phyloP scores from a whole-genome alignment of 23 red algal genomes.

The Agarophyton chilense region DNA sequence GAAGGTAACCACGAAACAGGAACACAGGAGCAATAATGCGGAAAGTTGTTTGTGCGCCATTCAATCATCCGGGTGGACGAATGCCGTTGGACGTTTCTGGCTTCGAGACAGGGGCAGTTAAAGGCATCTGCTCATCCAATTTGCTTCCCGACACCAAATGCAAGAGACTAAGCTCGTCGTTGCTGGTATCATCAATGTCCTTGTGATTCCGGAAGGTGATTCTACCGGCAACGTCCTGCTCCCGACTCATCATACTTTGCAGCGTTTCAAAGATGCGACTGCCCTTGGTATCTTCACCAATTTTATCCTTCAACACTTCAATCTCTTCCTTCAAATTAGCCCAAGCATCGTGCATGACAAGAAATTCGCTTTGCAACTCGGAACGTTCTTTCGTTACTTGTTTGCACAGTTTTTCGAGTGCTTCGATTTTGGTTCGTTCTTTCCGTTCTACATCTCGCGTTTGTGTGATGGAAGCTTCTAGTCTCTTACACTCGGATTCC shows the following conservation, averaged over 20 bases:
- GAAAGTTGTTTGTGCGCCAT: neutral
- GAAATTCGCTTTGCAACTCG: constrained; percentile 40
- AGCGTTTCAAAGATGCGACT: constrained; percentile 31
- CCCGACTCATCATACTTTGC: constrained; percentile 49
- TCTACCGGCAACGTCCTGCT: constrained; percentile 28
- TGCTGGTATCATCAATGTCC: constrained; percentile 33
- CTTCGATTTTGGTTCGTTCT: constrained; percentile 53
- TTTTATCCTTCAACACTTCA: constrained; percentile 47
- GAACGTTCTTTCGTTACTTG: constrained; percentile 51
- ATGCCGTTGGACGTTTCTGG: neutral
- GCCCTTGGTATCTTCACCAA: constrained; percentile 38
- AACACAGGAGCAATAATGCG: neutral
- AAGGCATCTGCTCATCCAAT: constrained; percentile 23
- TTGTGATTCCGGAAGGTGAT: constrained; percentile 6
- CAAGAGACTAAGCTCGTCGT: constrained; percentile 11
- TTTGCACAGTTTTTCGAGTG: constrained; percentile 61
- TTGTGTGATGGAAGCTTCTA: constrained; percentile 18
- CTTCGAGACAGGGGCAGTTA: neutral
- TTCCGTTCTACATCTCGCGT: constrained; percentile 43
- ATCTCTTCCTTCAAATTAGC: constrained; percentile 52
- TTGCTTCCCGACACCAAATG: constrained; percentile 33
- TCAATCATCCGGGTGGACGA: neutral
- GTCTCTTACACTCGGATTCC: constrained; percentile 32
- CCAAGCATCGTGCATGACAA: constrained; percentile 62
- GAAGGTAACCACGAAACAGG: neutral